Evolutionary conservation across 208 protist genomes (phyloP), one percentile per base, ranked within the genome.

Genomic region (Porcisia hertigi): DNA sequence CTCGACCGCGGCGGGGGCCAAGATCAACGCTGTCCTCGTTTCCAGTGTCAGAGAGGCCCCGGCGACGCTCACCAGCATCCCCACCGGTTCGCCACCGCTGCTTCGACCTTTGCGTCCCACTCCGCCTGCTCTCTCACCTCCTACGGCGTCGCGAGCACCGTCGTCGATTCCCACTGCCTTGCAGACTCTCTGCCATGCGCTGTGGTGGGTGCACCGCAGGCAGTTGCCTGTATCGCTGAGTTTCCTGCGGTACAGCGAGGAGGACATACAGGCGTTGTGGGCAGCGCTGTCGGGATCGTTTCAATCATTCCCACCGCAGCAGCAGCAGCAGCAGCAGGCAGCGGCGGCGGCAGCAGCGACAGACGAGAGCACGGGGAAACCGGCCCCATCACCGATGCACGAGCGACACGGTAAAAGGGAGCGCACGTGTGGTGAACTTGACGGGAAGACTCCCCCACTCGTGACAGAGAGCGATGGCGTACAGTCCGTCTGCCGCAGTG

Each of bases 181-280:
- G 41, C 63, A 81, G 55, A 79, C 83, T 34, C 77, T 92, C n/a
- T 62, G 64, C 20, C 69, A 71, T 8, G 76, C 88, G 43, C 30
- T 87, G 58, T 92, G 88, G 88, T 92, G 88, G 88, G 23, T 92
- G 52, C 80, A 54, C 34, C 72, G 78, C n/a, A 57, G 58, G 0
- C 71, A 66, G 11, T 73, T 88, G 69, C 77, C 81, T 8, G 72
- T 92, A 30, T 87, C 88, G 34, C 63, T 92, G 71, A 85, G 69
- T 57, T 66, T 92, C 7, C 53, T 79, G 64, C 55, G 80, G 62
- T 92, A 88, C 71, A 57, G 54, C 23, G 54, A 80, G 41, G 65
- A 74, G 0, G 79, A 92, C 55, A 54, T 87, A 18, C 60, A 75
- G 55, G 62, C 67, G 36, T 25, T 92, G 64, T 78, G 72, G 73